Evolutionary conservation across 2,329 filamentous ascomycete genomes (phyloP).

Genomic region (Macrophomina tecta): DNA sequence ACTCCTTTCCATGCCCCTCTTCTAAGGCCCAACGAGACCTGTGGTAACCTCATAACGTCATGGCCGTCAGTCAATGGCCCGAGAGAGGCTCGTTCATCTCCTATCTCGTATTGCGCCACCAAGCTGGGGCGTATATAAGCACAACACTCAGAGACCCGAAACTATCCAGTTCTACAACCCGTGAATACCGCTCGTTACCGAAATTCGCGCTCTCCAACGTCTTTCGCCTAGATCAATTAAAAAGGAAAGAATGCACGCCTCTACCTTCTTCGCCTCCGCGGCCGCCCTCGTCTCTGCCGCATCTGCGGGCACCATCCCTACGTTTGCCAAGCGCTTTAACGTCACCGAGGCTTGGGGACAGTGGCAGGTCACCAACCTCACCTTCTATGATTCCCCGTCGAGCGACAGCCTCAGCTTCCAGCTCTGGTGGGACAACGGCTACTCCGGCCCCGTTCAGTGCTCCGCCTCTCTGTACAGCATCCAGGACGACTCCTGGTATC

Average conservation of each 20-base stretch:
- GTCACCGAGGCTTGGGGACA: slow-evolving; percentile 18
- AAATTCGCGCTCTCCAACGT: too few relatives aligned
- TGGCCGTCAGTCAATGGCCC: background rate
- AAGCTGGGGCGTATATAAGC: background rate
- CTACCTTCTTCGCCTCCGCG: slow-evolving; percentile 13
- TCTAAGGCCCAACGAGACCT: background rate
- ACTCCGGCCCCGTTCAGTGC: slow-evolving; percentile 2
- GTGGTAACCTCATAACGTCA: slow-evolving; percentile 10
- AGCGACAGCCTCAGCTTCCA: slow-evolving; percentile 5
- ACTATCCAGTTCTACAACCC: background rate
- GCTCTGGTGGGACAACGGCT: slow-evolving; percentile 12
- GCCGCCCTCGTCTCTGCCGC: slow-evolving; percentile 8
- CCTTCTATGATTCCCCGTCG: background rate
- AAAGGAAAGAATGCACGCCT: slow-evolving; percentile 6
- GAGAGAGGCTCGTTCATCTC: background rate
- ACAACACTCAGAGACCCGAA: background rate
- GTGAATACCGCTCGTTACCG: background rate
- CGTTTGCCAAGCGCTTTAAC: slow-evolving; percentile 18
- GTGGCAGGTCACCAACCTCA: slow-evolving; percentile 21
- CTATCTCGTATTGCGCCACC: slow-evolving; percentile 16
- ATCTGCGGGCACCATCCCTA: background rate
- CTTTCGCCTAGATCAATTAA: background rate
- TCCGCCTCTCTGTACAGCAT: background rate
- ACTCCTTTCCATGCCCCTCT: background rate
- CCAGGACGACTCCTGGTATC: background rate